Evolutionary conservation across 2,329 filamentous ascomycete species (phyloP).

Genomic region (Metarhizium robertsii): DNA sequence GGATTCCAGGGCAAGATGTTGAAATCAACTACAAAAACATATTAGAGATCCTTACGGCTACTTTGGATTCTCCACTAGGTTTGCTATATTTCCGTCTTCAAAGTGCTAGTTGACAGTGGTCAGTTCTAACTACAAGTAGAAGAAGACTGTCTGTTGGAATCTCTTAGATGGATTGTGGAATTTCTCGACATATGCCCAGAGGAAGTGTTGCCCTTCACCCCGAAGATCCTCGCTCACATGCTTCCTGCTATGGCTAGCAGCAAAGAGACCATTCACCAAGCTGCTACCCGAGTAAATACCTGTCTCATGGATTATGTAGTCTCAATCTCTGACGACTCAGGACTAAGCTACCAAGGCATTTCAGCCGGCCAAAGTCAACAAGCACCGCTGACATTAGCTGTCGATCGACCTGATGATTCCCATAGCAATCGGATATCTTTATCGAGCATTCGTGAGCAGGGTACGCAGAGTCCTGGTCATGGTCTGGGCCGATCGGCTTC

Average conservation of each 20-base stretch:
- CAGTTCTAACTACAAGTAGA: constrained; percentile 37
- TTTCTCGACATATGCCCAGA: constrained; percentile 97
- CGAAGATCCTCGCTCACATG: constrained; percentile 82
- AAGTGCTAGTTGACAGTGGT: constrained; percentile 8
- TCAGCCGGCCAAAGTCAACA: constrained; percentile 18
- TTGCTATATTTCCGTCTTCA: constrained; percentile 15
- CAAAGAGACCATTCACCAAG: constrained; percentile 79
- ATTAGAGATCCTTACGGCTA: constrained; percentile 81
- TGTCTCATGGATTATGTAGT: constrained; percentile 93
- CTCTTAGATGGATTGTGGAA: constrained; percentile 87
- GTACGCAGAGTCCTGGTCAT: constrained; percentile 42
- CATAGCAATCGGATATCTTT: constrained; percentile 41
- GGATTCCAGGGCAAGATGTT: constrained; percentile 95
- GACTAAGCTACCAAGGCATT: constrained; percentile 16
- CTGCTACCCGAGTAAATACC: constrained; percentile 80
- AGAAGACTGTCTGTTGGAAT: constrained; percentile 85
- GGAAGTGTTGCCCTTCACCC: constrained; percentile 90
- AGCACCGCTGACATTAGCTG: constrained; percentile 33
- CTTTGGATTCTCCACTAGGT: constrained; percentile 76
- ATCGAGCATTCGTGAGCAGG: constrained; percentile 44
- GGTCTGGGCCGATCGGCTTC: constrained; percentile 37
- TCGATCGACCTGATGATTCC: constrained; percentile 36
- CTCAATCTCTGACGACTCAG: constrained; percentile 66
- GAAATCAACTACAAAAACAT: constrained; percentile 90
- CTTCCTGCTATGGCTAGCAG: constrained; percentile 90